Conservation (phyloP, 169 alveolate genomes). For the Cryptosporidium sp. region DNA sequence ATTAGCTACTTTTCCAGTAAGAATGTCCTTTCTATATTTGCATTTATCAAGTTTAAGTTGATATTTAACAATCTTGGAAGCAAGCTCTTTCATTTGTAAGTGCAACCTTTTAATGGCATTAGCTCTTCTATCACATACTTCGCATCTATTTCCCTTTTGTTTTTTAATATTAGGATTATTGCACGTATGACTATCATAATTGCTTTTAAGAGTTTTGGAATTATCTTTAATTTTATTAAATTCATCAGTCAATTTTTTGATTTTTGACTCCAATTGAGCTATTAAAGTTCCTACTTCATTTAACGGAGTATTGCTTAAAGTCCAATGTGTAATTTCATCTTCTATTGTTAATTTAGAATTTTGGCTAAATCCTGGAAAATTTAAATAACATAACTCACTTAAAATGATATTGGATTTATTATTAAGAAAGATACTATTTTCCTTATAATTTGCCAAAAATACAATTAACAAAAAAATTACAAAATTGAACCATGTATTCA, state of each 20-base stretch:
- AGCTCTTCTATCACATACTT: conserved; percentile 30
- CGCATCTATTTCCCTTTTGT: conserved; percentile 31
- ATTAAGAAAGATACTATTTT: no score
- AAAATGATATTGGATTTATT: no score
- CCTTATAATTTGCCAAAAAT: no score
- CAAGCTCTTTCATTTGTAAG: background rate
- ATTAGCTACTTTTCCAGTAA: background rate
- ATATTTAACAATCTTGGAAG: background rate
- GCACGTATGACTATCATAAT: conserved; percentile 40
- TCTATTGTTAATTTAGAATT: background rate
- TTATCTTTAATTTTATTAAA: background rate
- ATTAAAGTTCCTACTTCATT: background rate
- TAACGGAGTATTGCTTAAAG: background rate
- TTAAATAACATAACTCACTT: background rate
- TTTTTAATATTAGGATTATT: background rate
- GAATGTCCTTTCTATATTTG: background rate
- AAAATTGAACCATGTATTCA: no score
- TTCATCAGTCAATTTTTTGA: background rate
- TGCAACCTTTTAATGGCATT: conserved; percentile 38
- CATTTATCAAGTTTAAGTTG: conserved; percentile 29
- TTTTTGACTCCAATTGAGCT: background rate
- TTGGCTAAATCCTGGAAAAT: no score
- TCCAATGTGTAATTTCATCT: conserved; percentile 20
- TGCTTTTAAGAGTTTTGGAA: background rate
- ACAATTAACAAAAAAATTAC: no score